A percentile compares a stretch with the other conserved stretches of the same genome.
Evolutionary conservation across 768 basidiomycete species (phyloP).

Genomic region (Amanita brunnescens): DNA sequence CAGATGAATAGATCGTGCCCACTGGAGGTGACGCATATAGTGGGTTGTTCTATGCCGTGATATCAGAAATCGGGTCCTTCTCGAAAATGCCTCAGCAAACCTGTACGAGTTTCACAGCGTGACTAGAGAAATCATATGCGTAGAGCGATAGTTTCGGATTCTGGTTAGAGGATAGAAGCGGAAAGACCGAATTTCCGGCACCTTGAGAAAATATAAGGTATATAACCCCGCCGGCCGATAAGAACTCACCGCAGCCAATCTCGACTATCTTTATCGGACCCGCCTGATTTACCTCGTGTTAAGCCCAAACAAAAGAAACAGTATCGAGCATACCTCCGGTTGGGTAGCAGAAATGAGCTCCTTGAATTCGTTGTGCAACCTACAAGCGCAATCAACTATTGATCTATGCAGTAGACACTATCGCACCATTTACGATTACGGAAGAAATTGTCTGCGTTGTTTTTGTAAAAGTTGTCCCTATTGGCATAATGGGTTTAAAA

Average conservation of each 20-base stretch:
- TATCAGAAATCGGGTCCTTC: conserved; percentile 2
- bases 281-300: conserved; percentile 42
- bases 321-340: conserved; percentile 38
- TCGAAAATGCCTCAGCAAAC: conserved; percentile 28
- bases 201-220: conserved; percentile 35
- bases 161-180: conserved; percentile 71
- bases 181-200: conserved; percentile 93
- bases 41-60: conserved; percentile 47
- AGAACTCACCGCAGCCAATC: conserved; percentile 74
- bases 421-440: conserved; percentile 82
- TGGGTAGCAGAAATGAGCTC: conserved; percentile 69
- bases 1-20: conserved; percentile 68
- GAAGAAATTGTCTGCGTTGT: conserved; percentile 84
- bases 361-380: conserved; percentile 92
- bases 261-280: conserved; percentile 74
- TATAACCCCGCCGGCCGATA: background rate
- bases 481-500: conserved; percentile 10
- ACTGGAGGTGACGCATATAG: conserved; percentile 58
- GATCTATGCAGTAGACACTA: background rate
- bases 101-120: conserved; percentile 87
- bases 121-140: conserved; percentile 87
- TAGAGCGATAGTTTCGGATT: conserved; percentile 69
- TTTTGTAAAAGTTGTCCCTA: conserved; percentile 93
- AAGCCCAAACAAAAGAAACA: conserved; percentile 9
- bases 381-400: conserved; percentile 17